Percentiles rank a stretch among this genome's conserved stretches.
Evolutionary conservation across 305 asterid genomes (phyloP).

Genomic region (Fraxinus velutina): DNA sequence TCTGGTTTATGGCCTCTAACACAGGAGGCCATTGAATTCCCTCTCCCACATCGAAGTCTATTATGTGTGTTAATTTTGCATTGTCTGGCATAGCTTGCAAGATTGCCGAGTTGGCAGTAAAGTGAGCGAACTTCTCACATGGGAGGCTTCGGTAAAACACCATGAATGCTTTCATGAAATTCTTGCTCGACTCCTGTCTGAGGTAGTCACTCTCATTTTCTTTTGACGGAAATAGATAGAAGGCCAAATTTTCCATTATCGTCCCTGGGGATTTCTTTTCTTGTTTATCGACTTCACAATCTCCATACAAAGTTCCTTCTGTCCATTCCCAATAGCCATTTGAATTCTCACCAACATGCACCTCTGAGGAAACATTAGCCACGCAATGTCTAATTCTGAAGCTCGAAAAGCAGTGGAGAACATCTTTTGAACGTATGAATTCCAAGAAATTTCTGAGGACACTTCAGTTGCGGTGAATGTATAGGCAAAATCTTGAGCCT

Average conservation of each 20-base stretch:
- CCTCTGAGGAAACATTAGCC: slow-evolving; percentile 26
- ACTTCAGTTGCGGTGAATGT: slow-evolving; percentile 35
- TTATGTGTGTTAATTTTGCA: slow-evolving; percentile 13
- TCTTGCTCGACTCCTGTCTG: slow-evolving; percentile 46
- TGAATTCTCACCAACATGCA: slow-evolving; percentile 28
- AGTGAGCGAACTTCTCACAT: slow-evolving; percentile 38
- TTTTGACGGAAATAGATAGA: slow-evolving; percentile 38
- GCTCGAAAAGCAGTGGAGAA: slow-evolving; percentile 31
- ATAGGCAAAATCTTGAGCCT: slow-evolving; percentile 28
- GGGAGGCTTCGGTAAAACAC: slow-evolving; percentile 41
- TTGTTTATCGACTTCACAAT: slow-evolving; percentile 36
- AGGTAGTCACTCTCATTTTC: slow-evolving; percentile 39
- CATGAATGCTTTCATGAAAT: slow-evolving; percentile 43
- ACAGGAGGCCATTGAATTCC: slow-evolving; percentile 49
- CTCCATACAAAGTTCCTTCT: slow-evolving; percentile 44
- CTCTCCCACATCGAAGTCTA: slow-evolving; percentile 39
- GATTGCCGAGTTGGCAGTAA: slow-evolving; percentile 37
- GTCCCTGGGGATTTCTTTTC: slow-evolving; percentile 47
- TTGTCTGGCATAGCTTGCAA: slow-evolving; percentile 31
- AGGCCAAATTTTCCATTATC: slow-evolving; percentile 50
- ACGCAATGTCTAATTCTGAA: slow-evolving; percentile 21
- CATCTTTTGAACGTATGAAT: slow-evolving; percentile 22
- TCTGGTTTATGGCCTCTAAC: slow-evolving; percentile 47
- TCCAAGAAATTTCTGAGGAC: slow-evolving; percentile 16
- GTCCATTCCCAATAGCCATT: slow-evolving; percentile 42